Evolutionary conservation across 805 yeast species (phyloP), one percentile per base, ranked within the genome.

Genomic region (Candida krabiensis): DNA sequence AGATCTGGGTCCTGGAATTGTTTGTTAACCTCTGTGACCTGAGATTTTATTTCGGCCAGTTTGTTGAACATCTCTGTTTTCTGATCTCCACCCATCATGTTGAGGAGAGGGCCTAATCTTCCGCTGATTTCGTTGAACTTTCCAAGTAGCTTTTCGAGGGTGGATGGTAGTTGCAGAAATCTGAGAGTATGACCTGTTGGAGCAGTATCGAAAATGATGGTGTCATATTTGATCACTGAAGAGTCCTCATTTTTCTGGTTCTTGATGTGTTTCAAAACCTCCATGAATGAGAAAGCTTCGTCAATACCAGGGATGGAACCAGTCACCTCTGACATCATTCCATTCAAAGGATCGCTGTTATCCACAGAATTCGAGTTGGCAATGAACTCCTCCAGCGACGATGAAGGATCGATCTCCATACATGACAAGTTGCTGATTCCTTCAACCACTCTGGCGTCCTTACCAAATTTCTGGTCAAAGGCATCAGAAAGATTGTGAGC

Each of bases 181-280:
- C 99, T 79, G 53, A 93, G 71, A 2, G 99, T 93, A 66, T 93
- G 99, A 25, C 99, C 99, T 0, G 99, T 93, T 53, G 99, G 99
- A 0, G 99, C 99, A n/a, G 99, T 93, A 64, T 93, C 99, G 57
- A 93, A 93, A 50, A 93, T 88, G 49, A 93, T 90, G 7, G 96
- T 88, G 51, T 86, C 88, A 61, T 85, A 93, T 32, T 72, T 72
- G 44, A 75, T 67, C 6, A 58, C 50, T 25, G 52, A 51, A 5
- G 55, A 41, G 41, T 56, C 59, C 16, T 58, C 62, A 19, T 49
- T 54, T 30, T 61, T 55, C 66, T 86, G 93, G 49, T 77, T 80
- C 66, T 89, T 90, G 64, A 93, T 90, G 60, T 93, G 98, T 63
- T 93, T 93, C 75, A 93, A 78, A 23, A 93, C 98, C 67, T 93